phyloP scores from a whole-genome alignment of 805 yeast species.

The Barnettozyma pratensis region DNA sequence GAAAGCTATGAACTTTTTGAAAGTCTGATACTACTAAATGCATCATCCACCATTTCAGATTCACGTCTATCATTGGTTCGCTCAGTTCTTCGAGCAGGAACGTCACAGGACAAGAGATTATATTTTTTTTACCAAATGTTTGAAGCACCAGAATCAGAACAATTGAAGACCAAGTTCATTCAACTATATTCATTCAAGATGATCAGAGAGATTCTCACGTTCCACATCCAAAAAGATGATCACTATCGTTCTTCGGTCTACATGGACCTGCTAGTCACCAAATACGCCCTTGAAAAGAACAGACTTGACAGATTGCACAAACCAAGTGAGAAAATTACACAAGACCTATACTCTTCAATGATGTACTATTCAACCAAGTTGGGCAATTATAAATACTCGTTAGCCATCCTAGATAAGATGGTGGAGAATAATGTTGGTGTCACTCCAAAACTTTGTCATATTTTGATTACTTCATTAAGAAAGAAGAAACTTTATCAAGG shows the following conservation, averaged over 20 bases:
- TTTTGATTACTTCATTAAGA: slow-evolving; percentile 15
- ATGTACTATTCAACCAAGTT: slow-evolving; percentile 12
- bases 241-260: slow-evolving; percentile 4
- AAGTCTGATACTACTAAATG: neutral
- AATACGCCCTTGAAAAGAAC: slow-evolving; percentile 2
- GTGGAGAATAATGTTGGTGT: slow-evolving; percentile 7
- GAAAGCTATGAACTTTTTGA: neutral
- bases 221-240: slow-evolving; percentile 6
- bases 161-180: slow-evolving; percentile 7
- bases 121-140: slow-evolving; percentile 10
- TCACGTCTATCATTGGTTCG: slow-evolving; percentile 1
- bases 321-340: neutral
- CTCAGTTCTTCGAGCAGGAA: slow-evolving; percentile 5
- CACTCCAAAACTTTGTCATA: slow-evolving; percentile 14
- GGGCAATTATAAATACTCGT: slow-evolving; percentile 12
- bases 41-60: neutral
- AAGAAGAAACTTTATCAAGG: slow-evolving; percentile 17
- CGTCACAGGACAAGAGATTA: neutral
- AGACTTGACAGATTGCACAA: neutral
- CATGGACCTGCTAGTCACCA: slow-evolving; percentile 10
- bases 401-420: slow-evolving; percentile 14
- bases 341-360: slow-evolving; percentile 15
- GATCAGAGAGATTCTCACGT: slow-evolving; percentile 10
- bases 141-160: neutral
- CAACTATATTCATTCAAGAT: slow-evolving; percentile 10